These are phyloP conservation scores for Hyaloscypha finlandica DNA, from an alignment of 495 filamentous ascomycete genomes.

Conservation along the genomic window DNA sequence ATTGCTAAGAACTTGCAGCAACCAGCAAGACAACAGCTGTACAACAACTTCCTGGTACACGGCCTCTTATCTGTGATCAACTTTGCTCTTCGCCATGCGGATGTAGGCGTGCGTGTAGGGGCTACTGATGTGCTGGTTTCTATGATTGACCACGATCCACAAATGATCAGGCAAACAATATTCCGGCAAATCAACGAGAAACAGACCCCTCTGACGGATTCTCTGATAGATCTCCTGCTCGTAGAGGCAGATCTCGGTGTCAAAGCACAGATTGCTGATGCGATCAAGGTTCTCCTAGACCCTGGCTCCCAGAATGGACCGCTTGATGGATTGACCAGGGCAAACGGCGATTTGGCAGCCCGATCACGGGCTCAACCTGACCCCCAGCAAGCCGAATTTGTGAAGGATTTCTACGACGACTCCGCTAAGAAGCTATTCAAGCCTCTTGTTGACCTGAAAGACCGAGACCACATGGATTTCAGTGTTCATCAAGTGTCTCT, in stretches of 20 bases:
- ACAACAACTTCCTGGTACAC: conserved; percentile 84
- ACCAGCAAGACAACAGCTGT: conserved; percentile 74
- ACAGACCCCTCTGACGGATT: conserved; percentile 85
- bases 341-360: conserved; percentile 66
- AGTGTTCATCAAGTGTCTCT: conserved; percentile 80
- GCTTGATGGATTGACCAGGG: conserved; percentile 65
- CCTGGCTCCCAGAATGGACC: conserved; percentile 59
- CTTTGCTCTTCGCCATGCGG: conserved; percentile 81
- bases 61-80: conserved; percentile 89
- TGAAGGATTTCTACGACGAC: conserved; percentile 86
- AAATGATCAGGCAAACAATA: conserved; percentile 90
- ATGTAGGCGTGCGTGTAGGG: conserved; percentile 83
- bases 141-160: conserved; percentile 92
- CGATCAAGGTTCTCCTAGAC: conserved; percentile 91
- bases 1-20: conserved; percentile 94
- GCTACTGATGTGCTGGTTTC: conserved; percentile 93
- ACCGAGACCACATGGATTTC: conserved; percentile 54
- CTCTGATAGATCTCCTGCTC: conserved; percentile 87
- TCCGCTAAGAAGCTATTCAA: conserved; percentile 85
- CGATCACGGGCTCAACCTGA: conserved; percentile 60
- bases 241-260: conserved; percentile 91
- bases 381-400: conserved; percentile 81
- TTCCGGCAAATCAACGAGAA: conserved; percentile 88
- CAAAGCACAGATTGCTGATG: conserved; percentile 94
- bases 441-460: conserved; percentile 81